Percentiles rank a stretch among this genome's conserved stretches.
Conservation (phyloP, 768 basidiomycete species). For the Termitomyces sp. region DNA sequence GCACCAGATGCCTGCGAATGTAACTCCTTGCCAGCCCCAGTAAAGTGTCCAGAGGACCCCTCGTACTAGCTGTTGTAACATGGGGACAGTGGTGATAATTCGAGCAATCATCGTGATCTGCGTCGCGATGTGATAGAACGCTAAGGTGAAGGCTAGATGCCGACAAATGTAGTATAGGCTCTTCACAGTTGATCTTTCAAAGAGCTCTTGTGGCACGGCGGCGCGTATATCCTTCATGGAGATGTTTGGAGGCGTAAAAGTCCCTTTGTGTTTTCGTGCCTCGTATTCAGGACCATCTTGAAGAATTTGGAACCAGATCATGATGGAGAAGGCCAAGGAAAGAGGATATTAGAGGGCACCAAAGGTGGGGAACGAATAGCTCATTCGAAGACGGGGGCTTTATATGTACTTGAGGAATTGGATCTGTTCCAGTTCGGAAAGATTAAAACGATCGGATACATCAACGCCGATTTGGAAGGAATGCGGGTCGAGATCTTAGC, state of each 20-base stretch:
- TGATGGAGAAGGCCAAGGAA: slow-evolving; percentile 9
- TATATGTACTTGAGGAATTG: slow-evolving; percentile 11
- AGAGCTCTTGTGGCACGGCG: slow-evolving; percentile 46
- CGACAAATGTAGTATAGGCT: slow-evolving; percentile 40
- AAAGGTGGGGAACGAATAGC: not conserved
- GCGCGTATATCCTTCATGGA: slow-evolving; percentile 42
- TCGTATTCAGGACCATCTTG: slow-evolving; percentile 49
- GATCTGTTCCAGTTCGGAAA: slow-evolving; percentile 14
- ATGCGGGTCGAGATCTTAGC: slow-evolving; percentile 11
- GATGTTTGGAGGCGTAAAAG: slow-evolving; percentile 39
- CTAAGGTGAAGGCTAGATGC: slow-evolving; percentile 36
- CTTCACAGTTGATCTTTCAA: slow-evolving; percentile 38
- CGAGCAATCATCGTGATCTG: slow-evolving; percentile 24
- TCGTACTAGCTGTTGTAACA: slow-evolving; percentile 19
- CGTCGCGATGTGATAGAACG: slow-evolving; percentile 36
- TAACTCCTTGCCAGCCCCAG: slow-evolving; percentile 49
- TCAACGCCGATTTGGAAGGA: slow-evolving; percentile 13
- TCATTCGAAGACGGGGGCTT: slow-evolving; percentile 2
- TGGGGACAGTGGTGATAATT: slow-evolving; percentile 2
- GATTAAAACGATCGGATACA: slow-evolving; percentile 17
- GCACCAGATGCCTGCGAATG: slow-evolving; percentile 42
- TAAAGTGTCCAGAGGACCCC: slow-evolving; percentile 39
- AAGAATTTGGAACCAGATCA: slow-evolving; percentile 41
- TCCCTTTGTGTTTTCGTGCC: slow-evolving; percentile 32
- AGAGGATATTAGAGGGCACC: not conserved